Conservation (phyloP, 352 stramenopile species). For the Phytophthora tubulina region DNA sequence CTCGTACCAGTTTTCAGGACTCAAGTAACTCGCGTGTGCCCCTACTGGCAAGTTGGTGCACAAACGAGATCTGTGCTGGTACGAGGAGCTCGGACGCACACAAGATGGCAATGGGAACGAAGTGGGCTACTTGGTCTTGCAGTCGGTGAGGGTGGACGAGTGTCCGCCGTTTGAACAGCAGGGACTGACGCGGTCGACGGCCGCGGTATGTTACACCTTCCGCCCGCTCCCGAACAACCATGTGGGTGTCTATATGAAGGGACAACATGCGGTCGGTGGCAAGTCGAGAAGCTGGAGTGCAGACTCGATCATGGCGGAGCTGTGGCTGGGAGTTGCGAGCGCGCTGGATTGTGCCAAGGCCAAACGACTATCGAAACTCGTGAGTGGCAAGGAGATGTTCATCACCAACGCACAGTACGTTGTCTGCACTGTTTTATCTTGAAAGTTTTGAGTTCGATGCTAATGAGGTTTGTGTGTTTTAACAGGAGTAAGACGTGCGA, state of each 20-base stretch:
- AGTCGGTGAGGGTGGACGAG: slow-evolving; percentile 59
- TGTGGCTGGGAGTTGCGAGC: slow-evolving; percentile 68
- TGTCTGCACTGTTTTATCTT: background rate
- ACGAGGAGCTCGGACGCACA: slow-evolving; percentile 70
- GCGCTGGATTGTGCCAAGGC: slow-evolving; percentile 66
- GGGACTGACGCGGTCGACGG: slow-evolving; percentile 58
- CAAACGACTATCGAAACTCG: slow-evolving; percentile 65
- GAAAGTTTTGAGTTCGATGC: background rate
- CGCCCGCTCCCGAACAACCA: slow-evolving; percentile 55
- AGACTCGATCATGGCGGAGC: slow-evolving; percentile 61
- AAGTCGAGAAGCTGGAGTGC: slow-evolving; percentile 69
- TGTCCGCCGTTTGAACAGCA: slow-evolving; percentile 71
- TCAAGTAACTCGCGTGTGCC: slow-evolving; percentile 71
- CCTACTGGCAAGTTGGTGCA: slow-evolving; percentile 61
- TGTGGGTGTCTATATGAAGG: slow-evolving; percentile 74
- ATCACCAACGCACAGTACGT: slow-evolving; percentile 58
- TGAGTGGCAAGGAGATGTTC: slow-evolving; percentile 63
- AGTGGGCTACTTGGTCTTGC: slow-evolving; percentile 71
- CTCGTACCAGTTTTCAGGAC: slow-evolving; percentile 58
- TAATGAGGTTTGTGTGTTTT: slow-evolving; percentile 10
- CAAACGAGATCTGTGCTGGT: slow-evolving; percentile 75
- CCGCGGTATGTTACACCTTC: slow-evolving; percentile 76
- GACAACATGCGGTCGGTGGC: slow-evolving; percentile 59
- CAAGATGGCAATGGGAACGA: slow-evolving; percentile 57
- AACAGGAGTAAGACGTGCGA: slow-evolving; percentile 60